Evolutionary conservation across 371 early-diverging fungal genomes (phyloP).

Genomic region (Scutellospora calospora): DNA sequence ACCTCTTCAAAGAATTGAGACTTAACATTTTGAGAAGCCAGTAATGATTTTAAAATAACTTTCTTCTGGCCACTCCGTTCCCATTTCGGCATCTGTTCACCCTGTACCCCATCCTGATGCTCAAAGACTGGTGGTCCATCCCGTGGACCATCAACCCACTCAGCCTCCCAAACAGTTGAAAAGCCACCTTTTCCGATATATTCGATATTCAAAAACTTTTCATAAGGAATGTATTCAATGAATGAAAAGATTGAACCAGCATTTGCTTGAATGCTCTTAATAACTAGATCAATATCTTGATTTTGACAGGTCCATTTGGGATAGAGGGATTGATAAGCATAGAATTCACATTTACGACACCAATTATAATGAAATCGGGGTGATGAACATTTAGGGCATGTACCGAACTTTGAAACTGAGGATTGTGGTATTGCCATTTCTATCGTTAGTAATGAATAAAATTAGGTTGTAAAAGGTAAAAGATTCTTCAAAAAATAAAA

Average conservation of each 20-base stretch:
- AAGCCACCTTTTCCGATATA: conserved; percentile 21
- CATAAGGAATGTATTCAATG: conserved; percentile 39
- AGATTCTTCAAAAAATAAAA: too few relatives aligned
- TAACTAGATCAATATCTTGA: conserved; percentile 2
- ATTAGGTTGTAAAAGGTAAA: too few relatives aligned
- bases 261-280: conserved; percentile 3
- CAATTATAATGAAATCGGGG: too few relatives aligned
- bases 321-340: too few relatives aligned
- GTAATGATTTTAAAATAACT: background rate
- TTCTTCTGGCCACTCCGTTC: background rate
- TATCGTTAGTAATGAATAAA: too few relatives aligned
- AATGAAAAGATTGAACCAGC: background rate
- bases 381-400: too few relatives aligned
- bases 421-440: too few relatives aligned
- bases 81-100: background rate
- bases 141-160: conserved; percentile 27
- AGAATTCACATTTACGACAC: too few relatives aligned
- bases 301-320: conserved; percentile 32
- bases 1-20: conserved; percentile 33
- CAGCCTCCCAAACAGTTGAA: conserved; percentile 15
- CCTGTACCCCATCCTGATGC: too few relatives aligned
- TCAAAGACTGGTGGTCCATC: too few relatives aligned
- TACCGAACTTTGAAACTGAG: too few relatives aligned
- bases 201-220: background rate
- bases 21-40: conserved; percentile 25